Conservation (phyloP, 2,329 filamentous ascomycete species). For the Penicillium sp. region DNA sequence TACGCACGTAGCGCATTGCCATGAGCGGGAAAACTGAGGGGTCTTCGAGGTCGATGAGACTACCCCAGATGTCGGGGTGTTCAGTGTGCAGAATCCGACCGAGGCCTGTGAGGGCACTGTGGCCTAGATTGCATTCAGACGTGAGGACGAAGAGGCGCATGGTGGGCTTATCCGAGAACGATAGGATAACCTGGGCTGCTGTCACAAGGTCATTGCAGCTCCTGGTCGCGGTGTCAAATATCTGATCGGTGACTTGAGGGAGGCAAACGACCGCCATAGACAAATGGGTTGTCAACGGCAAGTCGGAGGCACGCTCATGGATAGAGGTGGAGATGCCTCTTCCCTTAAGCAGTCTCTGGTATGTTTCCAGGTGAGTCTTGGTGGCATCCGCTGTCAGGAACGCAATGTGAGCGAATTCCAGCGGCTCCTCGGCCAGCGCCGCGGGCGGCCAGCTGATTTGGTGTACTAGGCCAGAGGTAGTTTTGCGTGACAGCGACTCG, state of each 20-base stretch:
- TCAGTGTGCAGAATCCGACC: background rate
- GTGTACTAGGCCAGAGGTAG: background rate
- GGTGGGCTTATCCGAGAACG: background rate
- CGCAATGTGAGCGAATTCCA: background rate
- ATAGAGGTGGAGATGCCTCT: background rate
- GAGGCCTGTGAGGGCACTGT: background rate
- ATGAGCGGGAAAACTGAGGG: background rate
- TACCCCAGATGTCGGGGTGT: background rate
- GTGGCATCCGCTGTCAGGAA: background rate
- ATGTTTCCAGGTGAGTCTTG: background rate
- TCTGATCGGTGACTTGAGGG: background rate
- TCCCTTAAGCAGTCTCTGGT: background rate
- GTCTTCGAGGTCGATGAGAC: background rate
- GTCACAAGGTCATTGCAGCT: background rate
- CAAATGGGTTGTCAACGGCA: background rate
- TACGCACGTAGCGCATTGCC: background rate
- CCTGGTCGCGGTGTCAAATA: background rate
- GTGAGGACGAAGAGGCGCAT: background rate
- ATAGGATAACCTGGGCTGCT: background rate
- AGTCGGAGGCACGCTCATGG: background rate
- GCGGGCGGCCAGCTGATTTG: background rate
- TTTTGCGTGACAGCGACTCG: background rate
- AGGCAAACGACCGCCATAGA: background rate
- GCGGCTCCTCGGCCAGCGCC: background rate
- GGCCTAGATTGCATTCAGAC: background rate